Percentiles rank a stretch among this genome's conserved stretches.
phyloP scores from a whole-genome alignment of 768 basidiomycete genomes.

The Coprinellus micaceus region DNA sequence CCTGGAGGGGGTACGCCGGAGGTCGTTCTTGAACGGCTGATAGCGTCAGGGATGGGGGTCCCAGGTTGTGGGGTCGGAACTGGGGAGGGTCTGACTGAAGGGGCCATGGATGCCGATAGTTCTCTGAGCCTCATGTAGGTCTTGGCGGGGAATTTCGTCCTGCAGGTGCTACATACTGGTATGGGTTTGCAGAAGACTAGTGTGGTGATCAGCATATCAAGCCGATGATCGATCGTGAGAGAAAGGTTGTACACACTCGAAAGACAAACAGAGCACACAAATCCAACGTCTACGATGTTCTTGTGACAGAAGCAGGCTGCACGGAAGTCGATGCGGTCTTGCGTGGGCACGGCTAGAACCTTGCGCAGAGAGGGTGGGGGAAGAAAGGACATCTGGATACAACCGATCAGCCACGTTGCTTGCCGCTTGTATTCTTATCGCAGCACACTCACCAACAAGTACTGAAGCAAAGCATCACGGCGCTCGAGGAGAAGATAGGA shows the following conservation, averaged over 20 bases:
- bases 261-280: slow-evolving; percentile 97
- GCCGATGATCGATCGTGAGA: slow-evolving; percentile 9
- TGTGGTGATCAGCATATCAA: background rate
- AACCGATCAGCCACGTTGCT: slow-evolving; percentile 2
- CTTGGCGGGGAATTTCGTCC: slow-evolving; percentile 94
- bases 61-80: slow-evolving; percentile 30
- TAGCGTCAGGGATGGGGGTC: slow-evolving; percentile 14
- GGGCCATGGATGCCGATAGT: slow-evolving; percentile 39
- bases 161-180: slow-evolving; percentile 91
- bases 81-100: slow-evolving; percentile 28
- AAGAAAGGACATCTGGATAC: slow-evolving; percentile 71
- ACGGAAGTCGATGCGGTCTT: slow-evolving; percentile 94
- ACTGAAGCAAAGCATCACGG: slow-evolving; percentile 86
- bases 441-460: slow-evolving; percentile 59
- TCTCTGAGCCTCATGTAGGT: slow-evolving; percentile 80
- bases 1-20: slow-evolving; percentile 3
- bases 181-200: slow-evolving; percentile 92
- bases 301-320: slow-evolving; percentile 99
- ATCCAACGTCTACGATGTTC: slow-evolving; percentile 92
- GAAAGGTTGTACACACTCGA: slow-evolving; percentile 61
- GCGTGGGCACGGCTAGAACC: slow-evolving; percentile 79
- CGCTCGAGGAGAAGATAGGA: slow-evolving; percentile 84
- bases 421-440: slow-evolving; percentile 1
- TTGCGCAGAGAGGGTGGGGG: slow-evolving; percentile 61
- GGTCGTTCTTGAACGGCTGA: slow-evolving; percentile 3